Percentiles rank a stretch among this genome's conserved stretches.
Evolutionary conservation across 1,284 basidiomycete genomes (phyloP).

Genomic region (Heterobasidion irregulare): DNA sequence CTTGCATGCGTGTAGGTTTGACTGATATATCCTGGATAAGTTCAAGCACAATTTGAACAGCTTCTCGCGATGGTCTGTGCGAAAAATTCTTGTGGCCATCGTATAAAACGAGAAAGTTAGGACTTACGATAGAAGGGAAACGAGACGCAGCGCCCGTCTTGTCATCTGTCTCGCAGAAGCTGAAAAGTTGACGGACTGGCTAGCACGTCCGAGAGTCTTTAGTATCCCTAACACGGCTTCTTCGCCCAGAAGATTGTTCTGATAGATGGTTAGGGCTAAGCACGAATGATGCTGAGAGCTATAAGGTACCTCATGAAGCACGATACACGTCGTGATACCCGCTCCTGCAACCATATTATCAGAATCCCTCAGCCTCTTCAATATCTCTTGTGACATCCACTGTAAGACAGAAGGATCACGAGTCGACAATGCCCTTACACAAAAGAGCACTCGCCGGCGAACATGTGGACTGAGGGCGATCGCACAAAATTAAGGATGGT

Average conservation of each 20-base stretch:
- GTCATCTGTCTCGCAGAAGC: constrained; percentile 1
- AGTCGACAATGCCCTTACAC: constrained; percentile 44
- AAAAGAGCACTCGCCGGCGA: constrained; percentile 51
- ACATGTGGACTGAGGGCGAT: constrained; percentile 38
- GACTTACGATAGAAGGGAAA: constrained; percentile 11
- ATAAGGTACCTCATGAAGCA: constrained; percentile 17
- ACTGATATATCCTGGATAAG: neutral
- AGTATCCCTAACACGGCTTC: neutral
- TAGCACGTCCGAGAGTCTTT: neutral
- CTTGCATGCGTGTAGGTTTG: neutral
- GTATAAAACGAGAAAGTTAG: neutral
- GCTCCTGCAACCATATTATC: constrained; percentile 38
- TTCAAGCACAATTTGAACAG: neutral
- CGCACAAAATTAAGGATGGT: neutral
- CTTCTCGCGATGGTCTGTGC: neutral
- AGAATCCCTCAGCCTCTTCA: constrained; percentile 38
- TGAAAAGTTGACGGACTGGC: neutral
- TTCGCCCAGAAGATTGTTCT: neutral
- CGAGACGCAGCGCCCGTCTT: neutral
- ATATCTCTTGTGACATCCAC: constrained; percentile 31
- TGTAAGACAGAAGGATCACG: constrained; percentile 39
- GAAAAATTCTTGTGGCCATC: neutral
- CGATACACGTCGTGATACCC: constrained; percentile 29
- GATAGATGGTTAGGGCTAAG: neutral
- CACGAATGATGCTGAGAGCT: neutral